Base-by-base conservation (phyloP, 495 filamentous ascomycete genomes). In the Trichocladium antarcticum region DNA sequence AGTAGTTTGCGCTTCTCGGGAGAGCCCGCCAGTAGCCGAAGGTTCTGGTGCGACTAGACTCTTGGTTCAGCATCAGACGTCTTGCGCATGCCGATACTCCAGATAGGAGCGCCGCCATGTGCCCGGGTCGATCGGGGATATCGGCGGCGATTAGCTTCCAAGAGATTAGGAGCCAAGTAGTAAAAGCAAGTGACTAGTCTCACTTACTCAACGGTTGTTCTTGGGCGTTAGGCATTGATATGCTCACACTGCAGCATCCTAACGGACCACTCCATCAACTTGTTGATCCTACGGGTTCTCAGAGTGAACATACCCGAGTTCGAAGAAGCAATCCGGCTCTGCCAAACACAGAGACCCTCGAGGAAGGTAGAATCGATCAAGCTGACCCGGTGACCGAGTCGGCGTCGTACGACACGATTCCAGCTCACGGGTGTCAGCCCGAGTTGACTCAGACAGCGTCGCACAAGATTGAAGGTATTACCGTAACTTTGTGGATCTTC, bases 1-100 rank as follows among this genome's bases (percentile, higher is more conserved):
- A 40, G 45, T 21, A 37, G 36, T 19, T 17, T 19, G 38, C 21
- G 37, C 40, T 56, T 49, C 56, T 50, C 58, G 49, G 52, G 52
- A 48, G 38, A 22, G 39, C 21, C 38, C 36, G 51, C 47, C 24
- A 36, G 21, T 34, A 4, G 32, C 17, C 37, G 34, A 50, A 11
- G 8, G 32, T 15, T 19, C 5, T 19, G 21, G 14, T 8, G 31
- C 37, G 43, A 44, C n/a, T 41, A 51, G 19, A 28, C 36, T 28
- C 37, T 41, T 24, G 27, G 36, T 40, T 44, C 45, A 54, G 45
- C 51, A 54, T 38, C 37, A 36, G 42, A 32, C 38, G 15, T 34
- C n/a, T 20, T 39, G 21, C 35, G 1, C 2, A 7, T 38, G 27
- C 34, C 4, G 8, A 8, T 15, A 1, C 21, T 22, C 29, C 8